phyloP scores from a whole-genome alignment of 805 yeast genomes.

The Priceomyces melissophilus region DNA sequence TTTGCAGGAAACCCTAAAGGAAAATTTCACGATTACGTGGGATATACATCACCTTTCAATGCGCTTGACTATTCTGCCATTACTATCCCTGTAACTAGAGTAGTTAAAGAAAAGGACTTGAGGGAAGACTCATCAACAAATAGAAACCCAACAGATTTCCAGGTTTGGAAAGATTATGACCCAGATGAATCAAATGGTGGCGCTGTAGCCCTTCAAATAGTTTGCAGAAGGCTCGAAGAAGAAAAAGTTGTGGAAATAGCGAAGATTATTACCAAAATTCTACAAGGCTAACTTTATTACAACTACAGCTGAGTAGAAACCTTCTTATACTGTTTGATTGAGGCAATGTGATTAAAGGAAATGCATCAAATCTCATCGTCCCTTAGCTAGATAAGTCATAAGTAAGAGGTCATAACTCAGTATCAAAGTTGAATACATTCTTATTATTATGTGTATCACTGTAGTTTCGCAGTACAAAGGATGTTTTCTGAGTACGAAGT shows the following conservation, averaged over 20 bases:
- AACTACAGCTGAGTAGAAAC: no score
- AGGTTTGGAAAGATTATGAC: conserved; percentile 40
- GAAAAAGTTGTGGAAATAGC: conserved; percentile 46
- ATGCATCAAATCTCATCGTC: no score
- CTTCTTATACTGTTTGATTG: no score
- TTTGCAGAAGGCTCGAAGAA: conserved; percentile 56
- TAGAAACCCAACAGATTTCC: conserved; percentile 40
- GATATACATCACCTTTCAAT: conserved; percentile 21
- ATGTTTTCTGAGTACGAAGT: no score
- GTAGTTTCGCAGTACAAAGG: no score
- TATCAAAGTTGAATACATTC: no score
- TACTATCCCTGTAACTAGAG: conserved; percentile 40
- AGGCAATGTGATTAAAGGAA: no score
- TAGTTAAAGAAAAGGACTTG: conserved; percentile 41
- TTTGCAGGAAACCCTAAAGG: conserved; percentile 12
- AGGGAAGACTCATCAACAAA: conserved; percentile 22
- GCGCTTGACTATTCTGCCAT: conserved; percentile 6
- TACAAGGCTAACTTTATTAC: no score
- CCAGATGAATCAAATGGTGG: conserved; percentile 54
- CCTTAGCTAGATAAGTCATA: no score
- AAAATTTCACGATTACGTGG: conserved; percentile 9
- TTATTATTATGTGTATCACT: no score
- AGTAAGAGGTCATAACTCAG: no score
- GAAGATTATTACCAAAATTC: no score
- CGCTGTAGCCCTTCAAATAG: conserved; percentile 64